Conservation (phyloP, 108 stramenopile genomes). For the Nannochloropsis gaditana region DNA sequence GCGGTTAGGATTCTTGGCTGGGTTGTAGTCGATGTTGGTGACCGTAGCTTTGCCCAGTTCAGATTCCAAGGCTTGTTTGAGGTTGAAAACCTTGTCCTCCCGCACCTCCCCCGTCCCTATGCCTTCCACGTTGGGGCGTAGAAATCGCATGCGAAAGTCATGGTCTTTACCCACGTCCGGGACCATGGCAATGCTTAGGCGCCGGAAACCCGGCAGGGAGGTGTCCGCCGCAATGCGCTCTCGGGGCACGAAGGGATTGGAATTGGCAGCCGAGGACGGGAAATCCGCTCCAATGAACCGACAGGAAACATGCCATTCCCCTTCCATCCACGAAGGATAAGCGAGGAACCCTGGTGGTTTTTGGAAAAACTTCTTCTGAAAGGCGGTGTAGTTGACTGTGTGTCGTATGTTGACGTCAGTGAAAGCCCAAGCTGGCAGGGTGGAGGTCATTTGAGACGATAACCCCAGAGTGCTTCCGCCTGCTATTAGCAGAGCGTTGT, state of each 20-base stretch:
- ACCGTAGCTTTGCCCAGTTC: background rate
- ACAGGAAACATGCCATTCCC: background rate
- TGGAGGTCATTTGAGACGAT: background rate
- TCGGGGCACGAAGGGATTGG: background rate
- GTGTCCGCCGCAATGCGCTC: background rate
- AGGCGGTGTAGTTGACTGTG: constrained; percentile 8
- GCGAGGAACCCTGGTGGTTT: background rate
- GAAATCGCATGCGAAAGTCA: constrained; percentile 4
- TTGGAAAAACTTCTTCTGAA: background rate
- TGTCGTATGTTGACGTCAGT: background rate
- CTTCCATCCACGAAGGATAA: background rate
- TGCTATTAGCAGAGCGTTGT: background rate
- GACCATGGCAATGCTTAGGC: background rate
- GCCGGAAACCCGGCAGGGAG: background rate
- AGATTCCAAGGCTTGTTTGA: background rate
- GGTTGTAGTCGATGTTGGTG: constrained; percentile 1
- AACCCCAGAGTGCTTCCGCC: background rate
- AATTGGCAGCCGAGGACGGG: background rate
- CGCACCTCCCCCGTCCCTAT: background rate
- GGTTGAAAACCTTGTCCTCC: background rate
- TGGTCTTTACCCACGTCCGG: constrained; percentile 12
- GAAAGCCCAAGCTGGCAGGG: background rate
- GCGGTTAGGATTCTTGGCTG: background rate
- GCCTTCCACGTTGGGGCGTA: background rate
- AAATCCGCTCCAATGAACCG: background rate